Evolutionary conservation across 345 rosid genomes (phyloP), one percentile per base, ranked within the genome.

Genomic region (Viola odorata): DNA sequence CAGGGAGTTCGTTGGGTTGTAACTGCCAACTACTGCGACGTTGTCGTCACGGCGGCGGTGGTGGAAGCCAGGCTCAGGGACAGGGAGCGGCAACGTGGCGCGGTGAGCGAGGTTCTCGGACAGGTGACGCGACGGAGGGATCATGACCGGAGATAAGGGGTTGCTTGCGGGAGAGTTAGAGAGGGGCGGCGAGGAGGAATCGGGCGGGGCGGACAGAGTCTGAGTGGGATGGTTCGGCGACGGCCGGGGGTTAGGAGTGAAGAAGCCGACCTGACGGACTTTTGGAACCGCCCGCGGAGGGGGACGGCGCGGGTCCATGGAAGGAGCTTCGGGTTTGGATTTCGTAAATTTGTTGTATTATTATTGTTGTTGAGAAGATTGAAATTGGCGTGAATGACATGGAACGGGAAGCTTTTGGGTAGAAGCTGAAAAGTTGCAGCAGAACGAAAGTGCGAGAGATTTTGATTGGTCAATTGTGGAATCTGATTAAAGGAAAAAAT

Each of bases 181-280:
- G 11, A 77, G 78, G 13, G 82, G 75, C 1, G 83, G 81, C n/a
- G 88, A 75, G 37, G 50, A 37, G 44, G 82, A 53, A 7, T 68
- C 77, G 0, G 67, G 77, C 6, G 88, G 85, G 45, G 75, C 78
- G 7, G 95, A 83, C 41, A 73, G 84, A 63, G 64, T 68, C 40
- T 85, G 81, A 53, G 51, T 44, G 2, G 87, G 77, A 13, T 49
- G 52, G 8, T 61, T 62, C 32, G 32, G 32, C 32, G 32, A 23
- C 15, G 77, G 70, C 12, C 83, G 78, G 5, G 80, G 83, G 71
- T 80, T 79, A 36, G 74, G 70, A 16, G 91, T 74, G 49, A 83
- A 72, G 80, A 87, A 87, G 14, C 95, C 95, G 44, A 87, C 88
- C n/a, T 78, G 88, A 37, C 91, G 88, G 59, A 87, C 91, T 67